phyloP scores from a whole-genome alignment of 495 filamentous ascomycete genomes.

The Penicillium lagena region DNA sequence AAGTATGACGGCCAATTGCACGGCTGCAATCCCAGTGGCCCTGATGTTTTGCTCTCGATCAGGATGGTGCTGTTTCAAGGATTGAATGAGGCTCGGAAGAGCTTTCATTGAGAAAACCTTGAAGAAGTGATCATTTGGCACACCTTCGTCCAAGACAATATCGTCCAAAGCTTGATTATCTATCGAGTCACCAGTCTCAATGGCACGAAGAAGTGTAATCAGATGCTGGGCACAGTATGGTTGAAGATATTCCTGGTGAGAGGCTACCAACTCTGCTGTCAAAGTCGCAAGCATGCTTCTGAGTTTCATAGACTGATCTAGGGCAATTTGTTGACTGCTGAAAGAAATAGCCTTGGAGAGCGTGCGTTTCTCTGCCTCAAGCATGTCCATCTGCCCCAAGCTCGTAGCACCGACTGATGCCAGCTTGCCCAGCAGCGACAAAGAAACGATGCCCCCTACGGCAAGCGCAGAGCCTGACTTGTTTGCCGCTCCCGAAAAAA shows the following conservation, averaged over 20 bases:
- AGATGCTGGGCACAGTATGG: conserved; percentile 21
- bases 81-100: conserved; percentile 26
- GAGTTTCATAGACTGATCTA: conserved; percentile 40
- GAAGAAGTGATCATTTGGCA: conserved; percentile 31
- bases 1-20: conserved; percentile 35
- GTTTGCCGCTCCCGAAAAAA: conserved; percentile 29
- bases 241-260: conserved; percentile 35
- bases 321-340: conserved; percentile 38
- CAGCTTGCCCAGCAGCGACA: conserved; percentile 51
- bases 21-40: conserved; percentile 23
- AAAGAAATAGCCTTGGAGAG: conserved; percentile 48
- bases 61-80: conserved; percentile 10
- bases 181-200: conserved; percentile 10
- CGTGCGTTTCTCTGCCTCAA: conserved; percentile 59
- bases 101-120: conserved; percentile 20
- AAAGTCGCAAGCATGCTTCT: conserved; percentile 41
- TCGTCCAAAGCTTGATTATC: conserved; percentile 9
- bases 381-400: conserved; percentile 54
- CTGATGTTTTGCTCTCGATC: conserved; percentile 11
- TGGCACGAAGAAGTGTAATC: conserved; percentile 13
- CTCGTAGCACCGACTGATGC: conserved; percentile 45
- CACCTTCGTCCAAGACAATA: conserved; percentile 13
- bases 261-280: conserved; percentile 39
- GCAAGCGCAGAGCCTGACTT: conserved; percentile 23
- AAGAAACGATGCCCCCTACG: conserved; percentile 47